Conservation (phyloP, 2,329 filamentous ascomycete genomes). For the Mollisiaceae sp. region DNA sequence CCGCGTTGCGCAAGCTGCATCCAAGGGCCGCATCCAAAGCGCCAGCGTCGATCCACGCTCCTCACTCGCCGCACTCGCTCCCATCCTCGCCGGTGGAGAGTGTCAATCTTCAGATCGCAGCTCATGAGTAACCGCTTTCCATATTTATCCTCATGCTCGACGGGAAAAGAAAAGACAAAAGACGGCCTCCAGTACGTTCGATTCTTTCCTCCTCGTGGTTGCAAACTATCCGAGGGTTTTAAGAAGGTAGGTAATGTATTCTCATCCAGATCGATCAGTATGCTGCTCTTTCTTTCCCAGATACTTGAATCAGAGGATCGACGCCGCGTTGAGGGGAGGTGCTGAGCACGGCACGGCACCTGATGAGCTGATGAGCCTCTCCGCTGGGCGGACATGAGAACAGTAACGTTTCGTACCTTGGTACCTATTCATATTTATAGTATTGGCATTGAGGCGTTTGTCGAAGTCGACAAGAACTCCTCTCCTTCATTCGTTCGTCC, state of each 20-base stretch:
- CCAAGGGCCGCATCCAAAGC: not conserved
- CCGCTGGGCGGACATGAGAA: too few relatives aligned
- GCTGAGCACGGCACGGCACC: too few relatives aligned
- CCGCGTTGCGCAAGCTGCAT: not conserved
- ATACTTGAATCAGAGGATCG: not conserved
- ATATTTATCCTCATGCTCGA: too few relatives aligned
- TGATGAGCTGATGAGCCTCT: too few relatives aligned
- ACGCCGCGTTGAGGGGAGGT: too few relatives aligned
- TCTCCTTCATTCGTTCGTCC: too few relatives aligned
- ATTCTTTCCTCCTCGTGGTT: not conserved
- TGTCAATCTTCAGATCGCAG: not conserved
- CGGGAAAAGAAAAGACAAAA: not conserved
- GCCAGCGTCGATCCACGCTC: not conserved
- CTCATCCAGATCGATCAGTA: too few relatives aligned
- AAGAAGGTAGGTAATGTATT: too few relatives aligned
- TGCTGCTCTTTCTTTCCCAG: not conserved
- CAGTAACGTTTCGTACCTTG: too few relatives aligned
- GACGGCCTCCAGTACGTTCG: not conserved
- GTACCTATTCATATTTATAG: too few relatives aligned
- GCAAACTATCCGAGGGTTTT: not conserved
- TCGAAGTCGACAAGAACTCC: not conserved
- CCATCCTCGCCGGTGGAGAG: not conserved
- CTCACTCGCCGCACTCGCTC: not conserved
- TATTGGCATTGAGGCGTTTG: too few relatives aligned
- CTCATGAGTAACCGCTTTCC: not conserved